phyloP scores from a whole-genome alignment of 176 grass and related monocot genomes.

The Rhynchospora tenuis region DNA sequence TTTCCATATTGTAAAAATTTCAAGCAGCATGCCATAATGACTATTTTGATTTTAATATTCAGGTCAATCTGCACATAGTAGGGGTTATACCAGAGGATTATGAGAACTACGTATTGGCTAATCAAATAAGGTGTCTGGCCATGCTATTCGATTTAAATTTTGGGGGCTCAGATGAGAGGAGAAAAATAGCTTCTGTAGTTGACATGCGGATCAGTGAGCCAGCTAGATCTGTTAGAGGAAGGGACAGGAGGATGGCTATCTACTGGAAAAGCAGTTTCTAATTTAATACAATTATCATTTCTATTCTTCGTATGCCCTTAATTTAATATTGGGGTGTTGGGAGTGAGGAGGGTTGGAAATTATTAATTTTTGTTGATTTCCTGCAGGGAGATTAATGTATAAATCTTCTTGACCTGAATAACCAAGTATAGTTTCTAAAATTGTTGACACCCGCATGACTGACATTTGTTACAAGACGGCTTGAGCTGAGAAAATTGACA shows the following conservation, averaged over 20 bases:
- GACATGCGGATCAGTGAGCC: slow-evolving; percentile 79
- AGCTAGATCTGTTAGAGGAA: slow-evolving; percentile 80
- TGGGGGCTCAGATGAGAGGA: slow-evolving; percentile 48
- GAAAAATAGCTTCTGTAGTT: slow-evolving; percentile 73
- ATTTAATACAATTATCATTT: background rate
- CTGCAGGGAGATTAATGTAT: background rate
- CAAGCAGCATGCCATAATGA: background rate
- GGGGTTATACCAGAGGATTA: slow-evolving; percentile 25
- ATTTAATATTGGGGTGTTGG: background rate
- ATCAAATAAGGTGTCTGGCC: slow-evolving; percentile 73
- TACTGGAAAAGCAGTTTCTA: slow-evolving; percentile 52
- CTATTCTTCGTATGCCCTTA: background rate
- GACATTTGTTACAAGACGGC: background rate
- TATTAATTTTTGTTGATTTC: background rate
- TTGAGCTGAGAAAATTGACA: background rate
- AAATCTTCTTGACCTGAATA: background rate
- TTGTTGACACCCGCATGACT: background rate
- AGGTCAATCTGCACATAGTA: slow-evolving; percentile 91
- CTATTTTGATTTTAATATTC: slow-evolving; percentile 4
- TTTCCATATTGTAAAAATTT: background rate
- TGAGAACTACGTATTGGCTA: slow-evolving; percentile 62
- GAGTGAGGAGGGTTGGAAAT: background rate
- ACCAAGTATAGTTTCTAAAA: background rate
- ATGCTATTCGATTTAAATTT: slow-evolving; percentile 93
- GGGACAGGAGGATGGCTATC: slow-evolving; percentile 77